Base-by-base conservation (phyloP, 139 green algal genomes). In the Coccomyxa sp. region DNA sequence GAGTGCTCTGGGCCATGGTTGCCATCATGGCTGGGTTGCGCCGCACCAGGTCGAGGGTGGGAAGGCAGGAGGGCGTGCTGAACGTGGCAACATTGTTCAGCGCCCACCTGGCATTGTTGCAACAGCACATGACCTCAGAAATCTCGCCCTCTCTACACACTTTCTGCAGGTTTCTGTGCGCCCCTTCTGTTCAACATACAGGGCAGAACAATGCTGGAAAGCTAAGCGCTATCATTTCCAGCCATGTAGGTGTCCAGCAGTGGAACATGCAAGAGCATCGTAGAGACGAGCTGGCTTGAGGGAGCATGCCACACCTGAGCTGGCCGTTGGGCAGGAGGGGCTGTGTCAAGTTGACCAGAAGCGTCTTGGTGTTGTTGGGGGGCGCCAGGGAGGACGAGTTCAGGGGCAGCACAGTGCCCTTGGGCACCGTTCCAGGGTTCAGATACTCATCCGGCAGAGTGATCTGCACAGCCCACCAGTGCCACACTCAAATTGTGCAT, bases 1-100 rank as follows among this genome's bases (percentile, higher is more conserved):
- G 14, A 57, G 13, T 71, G 63, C 18, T 25, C 63, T 71, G 18
- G 9, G 63, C 63, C 63, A 71, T 71, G 18, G 4, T 71, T 71
- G 63, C 4, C 63, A 71, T 71, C 18, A 71, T 45, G 71, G 10
- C 27, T 18, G 12, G n/a, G 12, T 31, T 16, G 0, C 23, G 27
- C 71, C 27, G 71, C 27, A 38, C 23, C 71, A 63, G 7, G 23
- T 21, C 30, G 30, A 80, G 76, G 1, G 38, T 59, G 4, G 76
- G 32, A 16, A 28, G 15, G 76, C 76, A 80, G 0, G 30, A 28
- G 32, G 76, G 76, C 31, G 76, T 80, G 15, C 30, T 13, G 10
- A 63, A 80, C 1, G 76, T 75, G 14, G 82, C 88, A n/a, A 92
- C 77, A 75, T 91, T 92, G 83, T 90, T 87, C 10, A 94, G 67